Evolutionary conservation across 441 rosid species (phyloP).

Genomic region (Eutrema salsugineum): DNA sequence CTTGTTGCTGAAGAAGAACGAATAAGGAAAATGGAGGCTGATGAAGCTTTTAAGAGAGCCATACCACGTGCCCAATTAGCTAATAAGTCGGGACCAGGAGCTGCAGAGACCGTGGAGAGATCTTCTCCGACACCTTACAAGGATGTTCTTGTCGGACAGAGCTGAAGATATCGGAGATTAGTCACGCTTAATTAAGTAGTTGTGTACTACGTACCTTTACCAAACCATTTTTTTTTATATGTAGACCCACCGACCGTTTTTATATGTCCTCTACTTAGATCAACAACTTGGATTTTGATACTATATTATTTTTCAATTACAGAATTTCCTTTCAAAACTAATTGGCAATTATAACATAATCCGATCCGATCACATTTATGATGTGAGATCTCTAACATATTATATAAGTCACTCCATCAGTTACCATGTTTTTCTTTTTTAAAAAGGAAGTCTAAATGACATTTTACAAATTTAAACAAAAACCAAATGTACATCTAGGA

Average conservation of each 20-base stretch:
- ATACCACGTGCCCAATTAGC: background rate
- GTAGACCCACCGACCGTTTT: too few relatives aligned
- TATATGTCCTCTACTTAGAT: too few relatives aligned
- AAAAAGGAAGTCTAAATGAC: too few relatives aligned
- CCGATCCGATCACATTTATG: too few relatives aligned
- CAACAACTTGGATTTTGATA: too few relatives aligned
- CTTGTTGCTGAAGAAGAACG: conserved; percentile 51
- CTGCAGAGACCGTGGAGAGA: background rate
- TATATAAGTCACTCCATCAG: too few relatives aligned
- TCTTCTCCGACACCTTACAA: conserved; percentile 52
- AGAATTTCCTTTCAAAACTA: too few relatives aligned
- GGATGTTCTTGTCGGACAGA: conserved; percentile 59
- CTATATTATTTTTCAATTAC: too few relatives aligned
- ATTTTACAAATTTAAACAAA: too few relatives aligned
- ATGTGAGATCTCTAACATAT: too few relatives aligned
- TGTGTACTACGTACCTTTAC: conserved; percentile 8
- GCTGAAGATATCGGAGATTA: background rate
- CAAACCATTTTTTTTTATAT: background rate
- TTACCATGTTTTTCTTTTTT: too few relatives aligned
- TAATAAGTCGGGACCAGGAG: background rate
- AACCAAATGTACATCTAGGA: too few relatives aligned
- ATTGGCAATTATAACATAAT: conserved; percentile 35
- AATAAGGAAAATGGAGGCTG: conserved; percentile 35
- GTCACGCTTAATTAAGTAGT: background rate
- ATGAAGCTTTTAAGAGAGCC: conserved; percentile 26